Base-by-base conservation (phyloP, 225 moss, liverwort and hornwort species). In the Physcomitrellopsis africana region DNA sequence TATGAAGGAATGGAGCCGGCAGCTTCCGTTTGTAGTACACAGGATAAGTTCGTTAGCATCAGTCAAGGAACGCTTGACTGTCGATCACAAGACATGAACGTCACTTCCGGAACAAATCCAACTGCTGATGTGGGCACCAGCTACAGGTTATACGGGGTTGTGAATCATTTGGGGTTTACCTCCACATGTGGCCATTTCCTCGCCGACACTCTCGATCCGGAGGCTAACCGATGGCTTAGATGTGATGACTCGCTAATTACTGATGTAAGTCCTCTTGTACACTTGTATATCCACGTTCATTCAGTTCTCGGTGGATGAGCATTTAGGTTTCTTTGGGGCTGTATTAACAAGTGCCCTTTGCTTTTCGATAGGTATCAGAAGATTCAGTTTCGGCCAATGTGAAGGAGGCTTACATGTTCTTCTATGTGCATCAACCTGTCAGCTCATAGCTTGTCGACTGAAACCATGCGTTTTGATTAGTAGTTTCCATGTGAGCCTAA, bases 401-500 rank as follows among this genome's bases (percentile, higher is more conserved):
- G 56, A 72, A 78, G 72, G 83, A 86, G 71, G 80, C 78, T 18
- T 86, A 86, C 54, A 83, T 86, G 86, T 86, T 86, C 75, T 83
- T 86, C 65, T 86, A 86, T 11, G 83, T 86, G 16, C 80, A 83
- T 8, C 75, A 86, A 51, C 54, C 78, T 59, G 26, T 70, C 29
- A n/a, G 19, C 54, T 44, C 29, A 1, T 65, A 51, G 11, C 24
- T 43, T 14, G 41, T 58, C 7, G 32, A 23, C 44, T 71, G 14
- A 80, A 29, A 52, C 1, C 45, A 51, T 13, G 14, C 0, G 3
- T 8, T 56, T 23, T 1, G 1, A 54, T 7, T 47, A 51, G 51
- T 73, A 7, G 1, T 17, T 29, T 13, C 20, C 51, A 23, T 10
- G 17, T 46, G 27, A 20, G 68, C 12, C 17, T 12, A 65, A 7